phyloP scores from a whole-genome alignment of 2,329 filamentous ascomycete genomes.

The Calonectria pseudoreteaudii region DNA sequence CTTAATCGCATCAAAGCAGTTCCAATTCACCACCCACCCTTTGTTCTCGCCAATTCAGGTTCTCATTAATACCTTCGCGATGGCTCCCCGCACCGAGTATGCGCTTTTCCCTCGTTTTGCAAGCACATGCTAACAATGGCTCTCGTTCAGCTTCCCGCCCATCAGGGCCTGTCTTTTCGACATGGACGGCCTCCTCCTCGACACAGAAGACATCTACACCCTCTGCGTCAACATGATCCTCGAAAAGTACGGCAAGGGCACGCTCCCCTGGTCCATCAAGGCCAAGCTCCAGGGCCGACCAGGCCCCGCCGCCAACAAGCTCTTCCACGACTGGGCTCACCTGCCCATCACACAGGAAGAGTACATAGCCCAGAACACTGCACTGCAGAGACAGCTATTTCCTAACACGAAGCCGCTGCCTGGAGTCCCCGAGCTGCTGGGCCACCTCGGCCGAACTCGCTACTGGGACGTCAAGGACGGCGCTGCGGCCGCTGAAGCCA shows the following conservation, averaged over 20 bases:
- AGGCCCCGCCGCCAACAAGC: slow-evolving; percentile 62
- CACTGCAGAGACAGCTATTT: slow-evolving; percentile 79
- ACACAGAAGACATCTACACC: slow-evolving; percentile 93
- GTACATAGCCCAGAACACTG: slow-evolving; percentile 69
- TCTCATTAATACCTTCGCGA: slow-evolving; percentile 33
- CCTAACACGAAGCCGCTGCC: slow-evolving; percentile 80
- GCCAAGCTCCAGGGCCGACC: slow-evolving; percentile 79
- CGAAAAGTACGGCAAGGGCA: slow-evolving; percentile 76
- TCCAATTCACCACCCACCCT: background rate
- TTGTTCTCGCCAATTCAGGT: background rate
- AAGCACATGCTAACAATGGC: slow-evolving; percentile 23
- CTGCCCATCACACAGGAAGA: slow-evolving; percentile 81
- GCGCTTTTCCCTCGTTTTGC: slow-evolving; percentile 29
- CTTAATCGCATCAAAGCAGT: background rate
- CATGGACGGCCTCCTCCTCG: slow-evolving; percentile 96
- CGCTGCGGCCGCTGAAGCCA: slow-evolving; percentile 36
- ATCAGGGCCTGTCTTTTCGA: slow-evolving; percentile 96
- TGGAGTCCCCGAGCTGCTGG: slow-evolving; percentile 78
- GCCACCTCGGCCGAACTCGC: slow-evolving; percentile 65
- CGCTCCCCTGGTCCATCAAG: slow-evolving; percentile 94
- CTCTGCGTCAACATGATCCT: slow-evolving; percentile 86
- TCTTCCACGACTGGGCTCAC: slow-evolving; percentile 83
- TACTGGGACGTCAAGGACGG: slow-evolving; percentile 58
- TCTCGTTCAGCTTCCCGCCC: slow-evolving; percentile 73
- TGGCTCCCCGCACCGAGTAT: slow-evolving; percentile 60